phyloP scores from a whole-genome alignment of 2,329 filamentous ascomycete genomes.

The Endocalyx cinctus region DNA sequence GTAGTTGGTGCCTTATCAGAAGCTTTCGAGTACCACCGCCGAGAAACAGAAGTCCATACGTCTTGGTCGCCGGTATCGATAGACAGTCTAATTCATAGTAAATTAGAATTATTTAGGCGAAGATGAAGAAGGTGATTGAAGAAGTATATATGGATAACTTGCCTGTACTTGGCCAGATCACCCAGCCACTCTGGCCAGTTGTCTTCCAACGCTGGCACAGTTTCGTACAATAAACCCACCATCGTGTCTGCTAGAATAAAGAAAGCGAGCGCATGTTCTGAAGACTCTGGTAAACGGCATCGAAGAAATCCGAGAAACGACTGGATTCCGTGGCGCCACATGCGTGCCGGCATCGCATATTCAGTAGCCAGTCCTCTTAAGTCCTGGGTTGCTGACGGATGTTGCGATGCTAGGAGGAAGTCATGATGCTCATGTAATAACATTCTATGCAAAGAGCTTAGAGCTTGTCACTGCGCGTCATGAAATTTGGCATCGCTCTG shows the following conservation, averaged over 20 bases:
- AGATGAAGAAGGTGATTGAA: too few relatives aligned
- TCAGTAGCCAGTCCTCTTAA: slow-evolving; percentile 68
- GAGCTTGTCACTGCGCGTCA: slow-evolving; percentile 74
- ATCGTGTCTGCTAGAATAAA: slow-evolving; percentile 87
- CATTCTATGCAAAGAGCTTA: slow-evolving; percentile 78
- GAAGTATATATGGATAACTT: too few relatives aligned
- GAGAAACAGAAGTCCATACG: slow-evolving; percentile 56
- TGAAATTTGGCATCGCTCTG: slow-evolving; percentile 41
- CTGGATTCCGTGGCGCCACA: slow-evolving; percentile 94
- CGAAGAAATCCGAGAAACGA: slow-evolving; percentile 74
- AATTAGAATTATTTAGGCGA: too few relatives aligned
- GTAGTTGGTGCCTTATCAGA: slow-evolving; percentile 53
- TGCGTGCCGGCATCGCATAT: slow-evolving; percentile 85
- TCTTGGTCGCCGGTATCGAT: slow-evolving; percentile 56
- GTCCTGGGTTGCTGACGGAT: slow-evolving; percentile 69
- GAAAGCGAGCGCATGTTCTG: slow-evolving; percentile 88
- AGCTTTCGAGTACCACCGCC: slow-evolving; percentile 60
- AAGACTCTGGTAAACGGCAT: slow-evolving; percentile 66
- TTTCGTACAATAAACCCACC: slow-evolving; percentile 83
- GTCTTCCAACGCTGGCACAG: slow-evolving; percentile 74
- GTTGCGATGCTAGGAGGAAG: slow-evolving; percentile 82
- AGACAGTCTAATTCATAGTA: too few relatives aligned
- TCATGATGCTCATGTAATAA: slow-evolving; percentile 79
- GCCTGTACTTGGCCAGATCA: slow-evolving; percentile 60
- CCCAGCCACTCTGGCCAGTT: slow-evolving; percentile 94